Percentiles rank a stretch among this genome's conserved stretches.
These are phyloP conservation scores for Vigna trinervia DNA, from an alignment of 306 rosid species.

Conservation along the genomic window DNA sequence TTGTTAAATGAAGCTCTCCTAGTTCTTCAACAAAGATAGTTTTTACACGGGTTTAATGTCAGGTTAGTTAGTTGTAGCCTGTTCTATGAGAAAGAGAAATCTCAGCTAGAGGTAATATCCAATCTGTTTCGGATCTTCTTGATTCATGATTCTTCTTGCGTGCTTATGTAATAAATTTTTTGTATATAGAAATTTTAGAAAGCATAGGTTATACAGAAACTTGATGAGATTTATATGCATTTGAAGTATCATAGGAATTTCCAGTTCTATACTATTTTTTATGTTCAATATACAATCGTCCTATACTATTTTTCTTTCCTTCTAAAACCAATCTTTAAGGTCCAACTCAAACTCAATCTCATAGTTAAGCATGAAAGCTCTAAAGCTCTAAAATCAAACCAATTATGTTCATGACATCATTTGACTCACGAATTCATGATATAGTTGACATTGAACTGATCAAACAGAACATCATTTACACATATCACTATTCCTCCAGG, in stretches of 20 bases:
- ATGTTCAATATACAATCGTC: neutral
- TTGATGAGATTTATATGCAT: constrained; percentile 52
- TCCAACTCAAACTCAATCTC: neutral
- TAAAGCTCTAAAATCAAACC: neutral
- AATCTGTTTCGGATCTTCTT: constrained; percentile 49
- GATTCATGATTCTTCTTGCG: constrained; percentile 64
- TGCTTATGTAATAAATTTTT: constrained; percentile 65
- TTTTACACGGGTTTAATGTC: constrained; percentile 27
- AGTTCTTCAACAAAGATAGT: constrained; percentile 38
- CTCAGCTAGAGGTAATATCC: constrained; percentile 40
- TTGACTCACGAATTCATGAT: constrained; percentile 69
- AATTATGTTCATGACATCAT: constrained; percentile 55
- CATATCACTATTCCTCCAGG: constrained; percentile 45
- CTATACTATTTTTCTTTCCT: neutral
- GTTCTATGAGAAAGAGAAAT: constrained; percentile 37
- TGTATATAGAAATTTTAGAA: constrained; percentile 72
- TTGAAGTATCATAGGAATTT: constrained; percentile 24
- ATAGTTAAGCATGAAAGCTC: neutral
- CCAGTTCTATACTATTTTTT: constrained; percentile 26
- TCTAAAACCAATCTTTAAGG: neutral
- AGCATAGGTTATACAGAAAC: constrained; percentile 53
- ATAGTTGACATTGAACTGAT: constrained; percentile 60
- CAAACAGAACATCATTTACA: constrained; percentile 56
- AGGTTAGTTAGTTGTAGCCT: constrained; percentile 45
- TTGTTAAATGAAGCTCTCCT: constrained; percentile 38